phyloP scores from a whole-genome alignment of 495 filamentous ascomycete species.

The Peziza echinospora region DNA sequence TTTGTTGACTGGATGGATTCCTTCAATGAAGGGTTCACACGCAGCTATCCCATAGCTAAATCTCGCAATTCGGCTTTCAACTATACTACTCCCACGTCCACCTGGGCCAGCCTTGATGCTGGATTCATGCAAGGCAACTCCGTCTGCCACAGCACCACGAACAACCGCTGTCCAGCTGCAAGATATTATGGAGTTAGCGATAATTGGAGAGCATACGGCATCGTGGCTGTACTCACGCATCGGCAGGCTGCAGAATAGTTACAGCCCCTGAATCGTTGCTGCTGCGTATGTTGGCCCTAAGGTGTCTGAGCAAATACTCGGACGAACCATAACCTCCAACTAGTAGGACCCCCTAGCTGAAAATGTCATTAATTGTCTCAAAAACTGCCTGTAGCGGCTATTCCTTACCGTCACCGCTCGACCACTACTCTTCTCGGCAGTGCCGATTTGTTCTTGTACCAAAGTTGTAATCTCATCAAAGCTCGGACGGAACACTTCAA shows the following conservation, averaged over 20 bases:
- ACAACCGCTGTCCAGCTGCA: not conserved
- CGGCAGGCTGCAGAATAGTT: constrained; percentile 3
- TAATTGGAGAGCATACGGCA: not conserved
- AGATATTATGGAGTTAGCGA: not conserved
- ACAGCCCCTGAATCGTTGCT: not conserved
- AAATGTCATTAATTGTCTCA: no score
- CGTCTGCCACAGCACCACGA: not conserved
- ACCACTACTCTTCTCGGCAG: no score
- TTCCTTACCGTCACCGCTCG: no score
- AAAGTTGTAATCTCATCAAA: constrained; percentile 6
- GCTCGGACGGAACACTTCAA: constrained; percentile 5
- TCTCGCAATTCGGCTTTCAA: no score
- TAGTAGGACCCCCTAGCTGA: constrained; percentile 1
- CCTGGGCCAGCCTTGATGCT: no score
- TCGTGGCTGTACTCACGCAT: not conserved
- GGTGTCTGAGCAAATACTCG: not conserved
- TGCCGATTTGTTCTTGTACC: constrained; percentile 6
- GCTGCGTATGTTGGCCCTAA: not conserved
- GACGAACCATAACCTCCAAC: not conserved
- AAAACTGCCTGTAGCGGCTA: no score
- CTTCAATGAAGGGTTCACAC: no score
- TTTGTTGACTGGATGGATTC: no score
- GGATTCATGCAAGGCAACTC: no score
- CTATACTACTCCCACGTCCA: no score
- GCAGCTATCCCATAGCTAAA: no score